A percentile compares a stretch with the other conserved stretches of the same genome.
These are phyloP conservation scores for Iris macrosiphon DNA, from an alignment of 106 monocot genomes.

Conservation along the genomic window DNA sequence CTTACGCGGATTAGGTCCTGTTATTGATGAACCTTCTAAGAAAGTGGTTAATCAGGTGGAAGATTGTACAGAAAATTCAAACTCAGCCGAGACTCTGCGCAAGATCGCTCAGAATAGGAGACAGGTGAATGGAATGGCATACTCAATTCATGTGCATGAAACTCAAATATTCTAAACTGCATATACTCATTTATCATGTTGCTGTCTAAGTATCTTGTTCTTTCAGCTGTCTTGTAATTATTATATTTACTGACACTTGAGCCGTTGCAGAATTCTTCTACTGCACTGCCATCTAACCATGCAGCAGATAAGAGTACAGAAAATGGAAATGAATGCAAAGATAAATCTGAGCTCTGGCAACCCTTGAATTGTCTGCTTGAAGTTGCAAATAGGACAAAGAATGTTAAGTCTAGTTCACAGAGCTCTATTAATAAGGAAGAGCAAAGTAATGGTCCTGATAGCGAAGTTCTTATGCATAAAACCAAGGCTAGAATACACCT, in stretches of 20 bases:
- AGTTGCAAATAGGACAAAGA: slow-evolving; percentile 61
- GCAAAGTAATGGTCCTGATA: slow-evolving; percentile 30
- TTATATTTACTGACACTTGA: neutral
- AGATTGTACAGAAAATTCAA: slow-evolving; percentile 28
- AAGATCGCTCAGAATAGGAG: slow-evolving; percentile 41
- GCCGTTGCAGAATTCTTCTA: slow-evolving; percentile 43
- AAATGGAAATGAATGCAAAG: slow-evolving; percentile 30
- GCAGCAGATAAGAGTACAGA: slow-evolving; percentile 25
- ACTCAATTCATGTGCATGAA: neutral
- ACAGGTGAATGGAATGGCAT: slow-evolving; percentile 39
- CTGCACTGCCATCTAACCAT: slow-evolving; percentile 27
- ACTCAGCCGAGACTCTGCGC: slow-evolving; percentile 25
- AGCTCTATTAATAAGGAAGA: slow-evolving; percentile 30
- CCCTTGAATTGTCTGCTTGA: slow-evolving; percentile 82
- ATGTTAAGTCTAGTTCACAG: slow-evolving; percentile 28
- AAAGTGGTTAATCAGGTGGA: slow-evolving; percentile 39
- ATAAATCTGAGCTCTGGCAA: slow-evolving; percentile 69
- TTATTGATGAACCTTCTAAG: slow-evolving; percentile 22
- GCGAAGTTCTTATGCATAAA: slow-evolving; percentile 25
- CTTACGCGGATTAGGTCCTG: slow-evolving; percentile 27
- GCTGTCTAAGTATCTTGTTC: too few species aligned
- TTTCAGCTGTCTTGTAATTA: too few species aligned
- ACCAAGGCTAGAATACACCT: slow-evolving; percentile 31
- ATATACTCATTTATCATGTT: too few species aligned
- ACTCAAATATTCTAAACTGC: neutral